phyloP scores from a whole-genome alignment of 2,329 filamentous ascomycete genomes.

The Parascedosporium putredinis region DNA sequence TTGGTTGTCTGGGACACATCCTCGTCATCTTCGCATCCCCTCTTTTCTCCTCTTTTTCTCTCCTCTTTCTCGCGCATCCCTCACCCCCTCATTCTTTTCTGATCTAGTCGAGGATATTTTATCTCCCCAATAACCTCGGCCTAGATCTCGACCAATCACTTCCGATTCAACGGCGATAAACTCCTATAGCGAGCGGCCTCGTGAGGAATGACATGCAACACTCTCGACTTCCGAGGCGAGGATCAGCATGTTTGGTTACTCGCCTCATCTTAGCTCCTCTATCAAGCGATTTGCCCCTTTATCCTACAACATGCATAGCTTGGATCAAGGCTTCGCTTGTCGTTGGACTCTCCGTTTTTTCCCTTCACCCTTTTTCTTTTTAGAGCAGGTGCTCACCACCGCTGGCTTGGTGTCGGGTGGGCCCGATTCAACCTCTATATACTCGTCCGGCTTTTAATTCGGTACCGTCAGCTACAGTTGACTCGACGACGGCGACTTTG shows the following conservation, averaged over 20 bases:
- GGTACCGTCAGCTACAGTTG: neutral
- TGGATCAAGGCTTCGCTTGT: neutral
- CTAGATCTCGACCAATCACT: neutral
- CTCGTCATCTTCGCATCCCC: neutral
- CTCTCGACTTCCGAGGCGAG: too few species aligned
- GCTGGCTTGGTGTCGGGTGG: slow-evolving; percentile 1
- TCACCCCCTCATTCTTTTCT: neutral
- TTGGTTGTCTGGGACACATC: neutral
- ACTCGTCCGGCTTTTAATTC: slow-evolving; percentile 1
- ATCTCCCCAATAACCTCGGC: too few species aligned
- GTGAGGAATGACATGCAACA: too few species aligned
- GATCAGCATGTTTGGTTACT: too few species aligned
- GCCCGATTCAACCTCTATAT: slow-evolving; percentile 3
- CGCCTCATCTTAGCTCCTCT: too few species aligned
- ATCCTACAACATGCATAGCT: neutral
- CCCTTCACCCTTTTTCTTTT: neutral
- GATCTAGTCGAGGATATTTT: too few species aligned
- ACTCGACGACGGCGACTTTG: neutral
- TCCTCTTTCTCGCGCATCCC: neutral
- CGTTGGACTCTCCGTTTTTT: too few species aligned
- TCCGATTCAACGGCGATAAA: too few species aligned
- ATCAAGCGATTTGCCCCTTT: neutral
- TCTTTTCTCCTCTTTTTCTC: neutral
- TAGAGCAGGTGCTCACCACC: slow-evolving; percentile 2
- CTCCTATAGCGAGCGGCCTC: too few species aligned